phyloP scores from a whole-genome alignment of 2,329 filamentous ascomycete species.

The Aphanocladium album region DNA sequence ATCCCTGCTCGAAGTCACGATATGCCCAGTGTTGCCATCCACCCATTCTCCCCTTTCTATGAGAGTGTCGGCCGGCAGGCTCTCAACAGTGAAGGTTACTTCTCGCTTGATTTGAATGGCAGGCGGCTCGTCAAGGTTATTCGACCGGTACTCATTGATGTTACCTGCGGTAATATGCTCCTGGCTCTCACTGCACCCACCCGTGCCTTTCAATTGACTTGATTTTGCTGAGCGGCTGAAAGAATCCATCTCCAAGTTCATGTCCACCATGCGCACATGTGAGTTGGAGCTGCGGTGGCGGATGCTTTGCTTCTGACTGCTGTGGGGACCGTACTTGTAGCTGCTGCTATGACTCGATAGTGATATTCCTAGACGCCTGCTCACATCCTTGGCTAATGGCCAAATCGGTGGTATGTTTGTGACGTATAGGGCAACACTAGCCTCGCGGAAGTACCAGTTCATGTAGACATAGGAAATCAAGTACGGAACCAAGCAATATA shows the following conservation, averaged over 20 bases:
- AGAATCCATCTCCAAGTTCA: not conserved
- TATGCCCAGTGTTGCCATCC: not conserved
- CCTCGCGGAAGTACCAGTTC: conserved; percentile 51
- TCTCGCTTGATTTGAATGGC: conserved; percentile 6
- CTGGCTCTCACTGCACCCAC: not conserved
- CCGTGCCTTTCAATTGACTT: not conserved
- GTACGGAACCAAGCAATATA: conserved; percentile 35
- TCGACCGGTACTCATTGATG: not conserved
- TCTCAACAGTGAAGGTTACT: conserved; percentile 6
- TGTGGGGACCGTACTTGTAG: not conserved
- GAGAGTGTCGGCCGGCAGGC: not conserved
- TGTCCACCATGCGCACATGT: not conserved
- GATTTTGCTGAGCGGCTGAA: not conserved
- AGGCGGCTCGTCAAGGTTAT: not conserved
- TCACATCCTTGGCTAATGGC: conserved; percentile 40
- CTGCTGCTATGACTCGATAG: not conserved
- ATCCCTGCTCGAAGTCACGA: not conserved
- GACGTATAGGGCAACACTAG: conserved; percentile 47
- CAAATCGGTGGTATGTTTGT: conserved; percentile 50
- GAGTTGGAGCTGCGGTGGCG: not conserved
- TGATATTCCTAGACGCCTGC: not conserved
- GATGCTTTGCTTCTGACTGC: not conserved
- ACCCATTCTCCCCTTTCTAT: not conserved
- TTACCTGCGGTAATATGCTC: not conserved
- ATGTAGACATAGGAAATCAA: conserved; percentile 30